These are phyloP conservation scores for Schrenkiella parvula DNA, from an alignment of 345 rosid species.

Conservation along the genomic window DNA sequence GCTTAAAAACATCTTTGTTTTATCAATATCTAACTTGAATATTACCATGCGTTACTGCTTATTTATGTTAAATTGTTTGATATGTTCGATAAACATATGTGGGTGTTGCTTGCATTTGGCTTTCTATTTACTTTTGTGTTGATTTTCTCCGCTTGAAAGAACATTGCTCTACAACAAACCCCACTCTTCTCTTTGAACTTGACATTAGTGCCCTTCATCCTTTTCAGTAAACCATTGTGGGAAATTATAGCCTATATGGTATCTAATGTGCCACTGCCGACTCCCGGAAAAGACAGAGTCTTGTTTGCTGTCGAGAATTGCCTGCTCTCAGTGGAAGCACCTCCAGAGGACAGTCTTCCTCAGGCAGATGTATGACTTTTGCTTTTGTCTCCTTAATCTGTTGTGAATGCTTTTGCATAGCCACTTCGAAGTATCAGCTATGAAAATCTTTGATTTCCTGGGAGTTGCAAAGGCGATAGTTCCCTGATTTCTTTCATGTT, in stretches of 20 bases:
- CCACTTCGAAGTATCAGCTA: neutral
- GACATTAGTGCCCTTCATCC: conserved; percentile 33
- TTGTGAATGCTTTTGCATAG: conserved; percentile 8
- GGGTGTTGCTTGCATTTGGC: conserved; percentile 2
- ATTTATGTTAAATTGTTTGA: neutral
- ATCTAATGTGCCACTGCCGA: conserved; percentile 84
- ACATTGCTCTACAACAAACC: neutral
- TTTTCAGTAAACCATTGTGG: conserved; percentile 96
- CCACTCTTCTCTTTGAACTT: conserved; percentile 19
- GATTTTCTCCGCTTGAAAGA: neutral
- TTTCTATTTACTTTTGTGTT: neutral
- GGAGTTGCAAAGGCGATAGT: neutral
- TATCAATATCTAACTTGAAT: neutral
- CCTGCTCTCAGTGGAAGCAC: conserved; percentile 87
- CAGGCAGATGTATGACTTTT: conserved; percentile 77
- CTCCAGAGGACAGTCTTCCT: conserved; percentile 88
- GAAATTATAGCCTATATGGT: conserved; percentile 72
- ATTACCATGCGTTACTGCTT: neutral
- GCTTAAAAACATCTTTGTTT: neutral
- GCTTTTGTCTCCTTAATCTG: conserved; percentile 8
- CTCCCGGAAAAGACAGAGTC: conserved; percentile 88
- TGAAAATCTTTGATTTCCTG: neutral
- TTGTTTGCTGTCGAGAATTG: conserved; percentile 86
- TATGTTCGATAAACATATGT: neutral
- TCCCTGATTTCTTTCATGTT: neutral